These are phyloP conservation scores for Aspergillus nidulans DNA, from an alignment of 495 filamentous ascomycete genomes.

Conservation along the genomic window DNA sequence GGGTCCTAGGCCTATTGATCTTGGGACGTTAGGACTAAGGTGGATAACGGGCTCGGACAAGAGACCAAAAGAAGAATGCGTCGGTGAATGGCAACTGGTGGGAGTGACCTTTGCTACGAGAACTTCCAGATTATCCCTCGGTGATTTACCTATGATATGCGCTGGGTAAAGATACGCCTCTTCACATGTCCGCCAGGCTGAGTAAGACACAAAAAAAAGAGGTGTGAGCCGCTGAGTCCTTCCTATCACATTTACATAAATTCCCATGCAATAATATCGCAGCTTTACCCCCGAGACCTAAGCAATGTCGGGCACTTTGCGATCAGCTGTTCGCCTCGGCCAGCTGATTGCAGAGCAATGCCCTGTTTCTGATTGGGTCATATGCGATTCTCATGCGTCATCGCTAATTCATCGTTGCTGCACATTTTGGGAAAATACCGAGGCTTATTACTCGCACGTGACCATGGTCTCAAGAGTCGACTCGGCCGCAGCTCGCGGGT, in stretches of 20 bases:
- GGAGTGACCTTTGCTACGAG: background rate
- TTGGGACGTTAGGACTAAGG: background rate
- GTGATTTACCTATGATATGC: background rate
- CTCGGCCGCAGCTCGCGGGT: background rate
- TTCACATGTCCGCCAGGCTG: background rate
- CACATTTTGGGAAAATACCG: slow-evolving; percentile 24
- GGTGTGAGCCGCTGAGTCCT: background rate
- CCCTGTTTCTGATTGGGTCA: slow-evolving; percentile 11
- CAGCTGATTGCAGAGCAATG: slow-evolving; percentile 7
- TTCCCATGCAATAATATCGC: background rate
- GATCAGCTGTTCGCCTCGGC: slow-evolving; percentile 7
- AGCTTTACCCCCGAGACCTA: background rate
- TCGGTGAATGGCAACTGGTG: background rate
- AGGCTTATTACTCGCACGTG: slow-evolving; percentile 18
- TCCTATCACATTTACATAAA: background rate
- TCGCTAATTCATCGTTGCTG: background rate
- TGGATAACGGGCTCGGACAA: slow-evolving; percentile 11
- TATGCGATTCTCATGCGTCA: slow-evolving; percentile 22
- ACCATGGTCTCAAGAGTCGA: slow-evolving; percentile 8
- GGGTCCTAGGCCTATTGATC: background rate
- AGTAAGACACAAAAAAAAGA: background rate
- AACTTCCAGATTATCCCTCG: background rate
- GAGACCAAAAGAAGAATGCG: slow-evolving; percentile 8
- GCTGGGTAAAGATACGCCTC: background rate
- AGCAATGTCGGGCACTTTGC: slow-evolving; percentile 1